Conservation (phyloP, 2,329 filamentous ascomycete genomes). For the Phialophora tarda region DNA sequence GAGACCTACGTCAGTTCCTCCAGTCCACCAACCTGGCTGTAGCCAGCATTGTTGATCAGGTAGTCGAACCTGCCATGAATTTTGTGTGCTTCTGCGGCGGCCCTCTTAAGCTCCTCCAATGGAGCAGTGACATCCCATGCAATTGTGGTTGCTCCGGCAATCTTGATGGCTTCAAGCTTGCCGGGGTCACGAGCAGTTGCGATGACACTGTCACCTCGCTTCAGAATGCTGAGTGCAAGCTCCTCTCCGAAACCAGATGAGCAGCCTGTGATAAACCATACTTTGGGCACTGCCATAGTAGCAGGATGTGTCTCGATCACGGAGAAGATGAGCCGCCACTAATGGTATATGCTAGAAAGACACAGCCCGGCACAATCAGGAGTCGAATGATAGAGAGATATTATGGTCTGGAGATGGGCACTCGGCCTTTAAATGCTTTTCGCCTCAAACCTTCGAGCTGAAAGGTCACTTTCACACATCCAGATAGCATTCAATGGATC, state of each 20-base stretch:
- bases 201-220: conserved; percentile 46
- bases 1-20: conserved; percentile 41
- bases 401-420: neutral
- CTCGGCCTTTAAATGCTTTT: neutral
- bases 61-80: conserved; percentile 43
- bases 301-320: neutral
- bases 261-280: conserved; percentile 48
- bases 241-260: conserved; percentile 46
- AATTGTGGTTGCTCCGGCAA: conserved; percentile 40
- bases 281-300: conserved; percentile 27
- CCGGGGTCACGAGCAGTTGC: conserved; percentile 45
- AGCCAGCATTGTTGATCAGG: conserved; percentile 47
- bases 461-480: neutral
- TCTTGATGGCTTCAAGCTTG: conserved; percentile 41
- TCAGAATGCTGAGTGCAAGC: conserved; percentile 40
- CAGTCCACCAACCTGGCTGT: conserved; percentile 40
- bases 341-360: neutral
- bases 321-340: neutral
- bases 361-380: neutral
- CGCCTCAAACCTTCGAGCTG: neutral
- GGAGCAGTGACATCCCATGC: conserved; percentile 39
- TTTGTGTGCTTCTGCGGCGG: conserved; percentile 25
- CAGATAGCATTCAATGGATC: neutral
- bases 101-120: conserved; percentile 24
- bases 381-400: neutral